phyloP scores from a whole-genome alignment of 2,329 filamentous ascomycete species.

The Trichophyton schoenleinii region DNA sequence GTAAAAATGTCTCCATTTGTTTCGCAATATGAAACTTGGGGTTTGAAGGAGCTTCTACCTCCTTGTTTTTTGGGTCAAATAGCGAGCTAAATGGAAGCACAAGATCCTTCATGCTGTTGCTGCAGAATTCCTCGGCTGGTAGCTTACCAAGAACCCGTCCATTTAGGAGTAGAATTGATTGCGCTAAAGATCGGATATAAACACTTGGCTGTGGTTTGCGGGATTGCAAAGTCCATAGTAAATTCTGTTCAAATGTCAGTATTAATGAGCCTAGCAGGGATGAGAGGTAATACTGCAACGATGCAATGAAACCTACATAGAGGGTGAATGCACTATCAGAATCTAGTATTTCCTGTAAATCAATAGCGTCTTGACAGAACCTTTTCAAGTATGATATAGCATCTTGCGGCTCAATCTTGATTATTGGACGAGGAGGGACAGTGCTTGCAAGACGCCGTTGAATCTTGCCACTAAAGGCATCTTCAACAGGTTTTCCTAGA shows the following conservation, averaged over 20 bases:
- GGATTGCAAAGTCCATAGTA: constrained; percentile 26
- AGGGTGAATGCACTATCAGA: constrained; percentile 58
- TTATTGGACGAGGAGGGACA: constrained; percentile 82
- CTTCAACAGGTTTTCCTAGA: constrained; percentile 53
- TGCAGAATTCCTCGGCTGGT: constrained; percentile 61
- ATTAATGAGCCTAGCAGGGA: neutral
- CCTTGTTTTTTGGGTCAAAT: constrained; percentile 61
- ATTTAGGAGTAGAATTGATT: constrained; percentile 61
- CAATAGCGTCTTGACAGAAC: constrained; percentile 58
- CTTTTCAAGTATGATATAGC: constrained; percentile 57
- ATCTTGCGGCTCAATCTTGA: constrained; percentile 60
- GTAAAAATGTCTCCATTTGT: constrained; percentile 57
- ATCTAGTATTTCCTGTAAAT: constrained; percentile 54
- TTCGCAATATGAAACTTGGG: constrained; percentile 60
- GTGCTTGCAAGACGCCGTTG: constrained; percentile 88
- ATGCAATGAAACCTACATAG: constrained; percentile 40
- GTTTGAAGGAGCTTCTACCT: constrained; percentile 61
- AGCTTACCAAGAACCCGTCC: constrained; percentile 56
- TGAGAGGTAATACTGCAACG: neutral
- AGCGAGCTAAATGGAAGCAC: constrained; percentile 60
- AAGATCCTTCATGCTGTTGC: constrained; percentile 66
- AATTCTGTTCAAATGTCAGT: constrained; percentile 10
- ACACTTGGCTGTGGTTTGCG: constrained; percentile 71
- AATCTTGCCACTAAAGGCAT: constrained; percentile 80
- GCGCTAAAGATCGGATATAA: constrained; percentile 68